Percentiles rank a stretch among this genome's conserved stretches.
Conservation (phyloP, 495 filamentous ascomycete genomes). For the Talaromyces borbonicus region DNA sequence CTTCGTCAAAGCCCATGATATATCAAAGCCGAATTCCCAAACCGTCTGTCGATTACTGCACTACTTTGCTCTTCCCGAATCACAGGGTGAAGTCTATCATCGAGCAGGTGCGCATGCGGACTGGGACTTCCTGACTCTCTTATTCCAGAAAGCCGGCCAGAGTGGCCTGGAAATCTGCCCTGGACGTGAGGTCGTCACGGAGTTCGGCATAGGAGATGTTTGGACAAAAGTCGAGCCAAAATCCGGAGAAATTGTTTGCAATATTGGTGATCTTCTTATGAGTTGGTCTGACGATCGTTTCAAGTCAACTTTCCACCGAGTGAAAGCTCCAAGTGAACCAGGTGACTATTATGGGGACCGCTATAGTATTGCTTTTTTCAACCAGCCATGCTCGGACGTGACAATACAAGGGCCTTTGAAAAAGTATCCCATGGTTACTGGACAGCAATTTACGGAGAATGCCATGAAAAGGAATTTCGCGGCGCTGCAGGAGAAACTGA, state of each 20-base stretch:
- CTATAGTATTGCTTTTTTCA: conserved; percentile 59
- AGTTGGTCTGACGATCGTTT: conserved; percentile 61
- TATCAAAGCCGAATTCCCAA: conserved; percentile 37
- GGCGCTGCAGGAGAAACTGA: conserved; percentile 24
- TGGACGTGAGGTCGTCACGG: conserved; percentile 49
- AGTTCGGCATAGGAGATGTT: conserved; percentile 47
- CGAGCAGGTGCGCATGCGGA: conserved; percentile 57
- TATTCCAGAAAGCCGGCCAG: conserved; percentile 57
- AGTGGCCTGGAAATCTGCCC: conserved; percentile 58
- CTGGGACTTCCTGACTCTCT: conserved; percentile 52
- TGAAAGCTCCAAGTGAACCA: conserved; percentile 43
- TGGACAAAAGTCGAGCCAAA: conserved; percentile 54
- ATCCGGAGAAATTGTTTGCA: conserved; percentile 53
- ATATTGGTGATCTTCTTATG: conserved; percentile 62
- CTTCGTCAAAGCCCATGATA: conserved; percentile 46
- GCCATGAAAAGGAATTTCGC: conserved; percentile 52
- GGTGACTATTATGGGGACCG: conserved; percentile 48
- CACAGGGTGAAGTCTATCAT: conserved; percentile 40
- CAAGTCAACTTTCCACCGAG: conserved; percentile 55
- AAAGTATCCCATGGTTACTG: conserved; percentile 52
- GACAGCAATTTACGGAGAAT: conserved; percentile 45
- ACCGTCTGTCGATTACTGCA: conserved; percentile 50
- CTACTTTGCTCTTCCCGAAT: conserved; percentile 39
- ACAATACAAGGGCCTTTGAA: conserved; percentile 48
- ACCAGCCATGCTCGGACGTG: conserved; percentile 52